A percentile compares a stretch with the other conserved stretches of the same genome.
These are phyloP conservation scores for Tylopilus orsonianus DNA, from an alignment of 1,284 basidiomycete genomes.

Conservation along the genomic window DNA sequence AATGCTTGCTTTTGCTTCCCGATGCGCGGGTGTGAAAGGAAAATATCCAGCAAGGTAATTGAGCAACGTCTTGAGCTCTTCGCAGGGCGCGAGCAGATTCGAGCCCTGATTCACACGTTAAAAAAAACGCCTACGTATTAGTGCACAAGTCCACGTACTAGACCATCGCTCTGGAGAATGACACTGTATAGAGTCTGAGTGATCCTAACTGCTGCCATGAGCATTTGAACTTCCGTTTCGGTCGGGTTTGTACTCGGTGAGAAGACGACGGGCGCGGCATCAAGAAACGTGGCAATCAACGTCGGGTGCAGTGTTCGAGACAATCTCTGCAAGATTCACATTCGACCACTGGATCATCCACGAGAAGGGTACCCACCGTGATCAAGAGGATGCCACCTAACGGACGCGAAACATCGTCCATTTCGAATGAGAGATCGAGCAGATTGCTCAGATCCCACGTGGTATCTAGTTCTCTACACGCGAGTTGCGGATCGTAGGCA, in stretches of 20 bases:
- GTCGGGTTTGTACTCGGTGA: conserved; percentile 55
- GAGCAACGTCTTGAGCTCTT: conserved; percentile 60
- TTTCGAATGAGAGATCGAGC: conserved; percentile 20
- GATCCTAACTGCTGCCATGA: conserved; percentile 63
- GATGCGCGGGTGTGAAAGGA: conserved; percentile 58
- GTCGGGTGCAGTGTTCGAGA: conserved; percentile 68
- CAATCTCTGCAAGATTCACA: conserved; percentile 38
- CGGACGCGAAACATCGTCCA: conserved; percentile 13
- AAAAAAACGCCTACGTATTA: neutral
- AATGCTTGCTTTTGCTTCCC: conserved; percentile 56
- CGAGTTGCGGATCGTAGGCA: conserved; percentile 25
- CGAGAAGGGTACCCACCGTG: conserved; percentile 21
- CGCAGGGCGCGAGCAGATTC: conserved; percentile 31
- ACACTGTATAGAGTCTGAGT: conserved; percentile 65
- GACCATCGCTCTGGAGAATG: conserved; percentile 42
- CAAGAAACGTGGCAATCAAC: conserved; percentile 80
- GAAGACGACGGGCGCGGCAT: conserved; percentile 81
- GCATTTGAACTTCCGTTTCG: conserved; percentile 63
- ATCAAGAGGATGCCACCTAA: conserved; percentile 22
- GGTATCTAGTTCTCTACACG: conserved; percentile 11
- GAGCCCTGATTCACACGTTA: conserved; percentile 19
- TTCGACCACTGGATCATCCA: conserved; percentile 15
- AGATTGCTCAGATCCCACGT: conserved; percentile 29
- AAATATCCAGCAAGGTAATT: conserved; percentile 81
- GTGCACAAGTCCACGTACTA: conserved; percentile 21